Evolutionary conservation across 306 rosid species (phyloP).

Genomic region (Styphnolobium japonicum): DNA sequence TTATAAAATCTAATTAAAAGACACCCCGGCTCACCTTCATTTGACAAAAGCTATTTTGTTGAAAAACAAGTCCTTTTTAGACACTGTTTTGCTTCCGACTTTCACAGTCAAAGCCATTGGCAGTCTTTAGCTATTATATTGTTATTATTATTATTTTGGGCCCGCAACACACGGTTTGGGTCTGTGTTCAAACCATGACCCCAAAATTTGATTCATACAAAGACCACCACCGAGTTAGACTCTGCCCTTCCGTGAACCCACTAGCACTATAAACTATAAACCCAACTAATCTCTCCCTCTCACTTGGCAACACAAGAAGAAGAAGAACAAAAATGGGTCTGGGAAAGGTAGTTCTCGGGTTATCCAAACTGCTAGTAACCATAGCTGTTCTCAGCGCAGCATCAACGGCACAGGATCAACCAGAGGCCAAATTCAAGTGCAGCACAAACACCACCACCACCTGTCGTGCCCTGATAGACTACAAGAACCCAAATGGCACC

Average conservation of each 20-base stretch:
- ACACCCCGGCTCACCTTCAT: too few species aligned
- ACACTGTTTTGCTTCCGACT: too few species aligned
- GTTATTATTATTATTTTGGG: too few species aligned
- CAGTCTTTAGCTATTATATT: not conserved
- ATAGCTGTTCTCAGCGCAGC: conserved; percentile 2
- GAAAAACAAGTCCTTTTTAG: too few species aligned
- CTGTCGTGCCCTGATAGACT: conserved; percentile 52
- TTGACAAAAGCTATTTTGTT: too few species aligned
- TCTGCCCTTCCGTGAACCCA: too few species aligned
- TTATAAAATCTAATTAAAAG: too few species aligned
- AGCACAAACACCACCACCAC: not conserved
- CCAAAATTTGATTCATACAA: not conserved
- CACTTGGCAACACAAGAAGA: too few species aligned
- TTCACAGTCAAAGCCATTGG: not conserved
- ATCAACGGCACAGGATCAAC: conserved; percentile 13
- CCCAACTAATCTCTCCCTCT: too few species aligned
- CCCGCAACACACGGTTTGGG: not conserved
- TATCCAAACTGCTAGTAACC: not conserved
- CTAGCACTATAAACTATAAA: too few species aligned
- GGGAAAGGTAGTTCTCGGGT: not conserved
- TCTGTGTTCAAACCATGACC: not conserved
- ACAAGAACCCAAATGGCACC: conserved; percentile 43
- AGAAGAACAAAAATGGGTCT: too few species aligned
- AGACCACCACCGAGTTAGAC: too few species aligned
- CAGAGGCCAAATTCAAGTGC: conserved; percentile 50